Evolutionary conservation across 352 stramenopile genomes (phyloP), one percentile per base, ranked within the genome.

Genomic region (Thraustochytrium sp.): DNA sequence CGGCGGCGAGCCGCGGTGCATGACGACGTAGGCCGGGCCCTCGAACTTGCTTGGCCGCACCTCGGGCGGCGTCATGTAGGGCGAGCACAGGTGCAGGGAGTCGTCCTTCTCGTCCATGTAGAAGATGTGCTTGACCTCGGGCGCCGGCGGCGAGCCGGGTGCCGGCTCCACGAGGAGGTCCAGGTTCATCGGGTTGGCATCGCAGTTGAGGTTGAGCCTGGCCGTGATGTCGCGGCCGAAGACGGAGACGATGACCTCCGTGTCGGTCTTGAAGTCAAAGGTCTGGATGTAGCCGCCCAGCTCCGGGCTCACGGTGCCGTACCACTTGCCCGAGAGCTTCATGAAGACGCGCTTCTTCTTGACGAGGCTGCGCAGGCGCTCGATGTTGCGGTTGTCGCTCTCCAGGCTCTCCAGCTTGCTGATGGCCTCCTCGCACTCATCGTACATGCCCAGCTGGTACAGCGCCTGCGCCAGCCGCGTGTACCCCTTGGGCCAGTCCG

Each of bases 371-470:
- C 61, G 75, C 36, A 84, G 34, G n/a, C 29, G 55, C 40, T 75
- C 37, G 29, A 84, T 64, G 68, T 63, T 80, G 68, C 53, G 68
- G 68, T 80, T 80, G 29, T 80, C 68, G 21, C n/a, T 31, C 68
- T 80, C 68, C 21, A 80, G 68, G 3, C 18, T 44, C 37, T 80
- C 68, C 13, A 80, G 68, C 68, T 68, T 80, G 48, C 38, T 63
- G 68, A 80, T 68, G 1, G 42, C 44, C 51, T 80, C 46, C 34
- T 80, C 46, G 68, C 48, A 80, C 5, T 96, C 92, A 36, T 95
- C 90, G 82, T 95, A 95, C 63, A 90, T 86, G 23, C 87, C 87
- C 8, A 99, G 87, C n/a, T 92, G 86, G 89, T 99, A 96, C 42
- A 99, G 90, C 21, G 92, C 90, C 4, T 92, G 89, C 29, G 91